These are phyloP conservation scores for Urtica urens DNA, from an alignment of 306 rosid genomes.

Conservation along the genomic window DNA sequence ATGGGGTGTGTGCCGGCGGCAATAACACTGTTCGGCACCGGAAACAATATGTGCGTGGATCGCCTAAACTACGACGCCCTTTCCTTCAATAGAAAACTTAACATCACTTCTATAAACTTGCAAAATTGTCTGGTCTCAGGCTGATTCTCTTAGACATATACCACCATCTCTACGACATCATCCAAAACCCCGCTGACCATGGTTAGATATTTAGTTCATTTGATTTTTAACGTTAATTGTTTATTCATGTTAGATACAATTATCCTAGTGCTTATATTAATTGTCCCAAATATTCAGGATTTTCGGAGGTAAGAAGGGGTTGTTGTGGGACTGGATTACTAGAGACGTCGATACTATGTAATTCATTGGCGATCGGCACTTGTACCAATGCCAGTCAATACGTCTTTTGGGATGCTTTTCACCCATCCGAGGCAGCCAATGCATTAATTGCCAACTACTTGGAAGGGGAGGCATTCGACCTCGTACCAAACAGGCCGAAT, in stretches of 20 bases:
- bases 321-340: conserved; percentile 68
- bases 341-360: conserved; percentile 55
- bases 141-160: conserved; percentile 48
- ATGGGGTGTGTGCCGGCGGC: conserved; percentile 56
- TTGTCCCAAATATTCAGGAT: too few relatives aligned
- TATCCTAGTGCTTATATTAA: too few relatives aligned
- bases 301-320: conserved; percentile 47
- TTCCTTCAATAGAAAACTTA: conserved; percentile 42
- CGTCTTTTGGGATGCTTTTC: conserved; percentile 74
- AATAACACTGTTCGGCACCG: conserved; percentile 51
- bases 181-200: conserved; percentile 38
- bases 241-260: too few relatives aligned
- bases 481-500: too few relatives aligned
- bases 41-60: conserved; percentile 37
- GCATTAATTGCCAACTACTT: neutral
- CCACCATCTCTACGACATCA: conserved; percentile 41
- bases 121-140: conserved; percentile 38
- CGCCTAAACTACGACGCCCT: conserved; percentile 40
- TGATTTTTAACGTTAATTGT: too few relatives aligned
- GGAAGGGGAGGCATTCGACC: too few relatives aligned
- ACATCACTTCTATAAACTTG: conserved; percentile 39
- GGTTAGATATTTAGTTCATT: conserved; percentile 22
- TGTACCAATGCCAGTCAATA: conserved; percentile 65
- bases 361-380: conserved; percentile 37
- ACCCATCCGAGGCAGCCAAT: conserved; percentile 59